phyloP scores from a whole-genome alignment of 345 rosid genomes.

The Gossypium rotundifolium region DNA sequence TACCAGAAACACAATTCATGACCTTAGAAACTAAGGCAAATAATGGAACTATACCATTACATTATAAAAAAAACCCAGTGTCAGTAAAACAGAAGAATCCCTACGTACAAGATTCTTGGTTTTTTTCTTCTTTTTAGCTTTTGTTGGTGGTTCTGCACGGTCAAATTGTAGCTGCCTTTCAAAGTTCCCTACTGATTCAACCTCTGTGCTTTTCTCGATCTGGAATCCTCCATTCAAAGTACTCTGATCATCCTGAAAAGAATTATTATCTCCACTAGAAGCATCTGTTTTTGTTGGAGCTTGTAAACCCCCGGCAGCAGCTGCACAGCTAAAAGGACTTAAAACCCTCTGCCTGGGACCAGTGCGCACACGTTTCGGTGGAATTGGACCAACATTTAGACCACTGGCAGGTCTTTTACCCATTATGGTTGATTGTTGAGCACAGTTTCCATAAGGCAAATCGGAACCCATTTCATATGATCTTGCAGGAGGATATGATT shows the following conservation, averaged over 20 bases:
- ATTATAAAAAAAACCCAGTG: neutral
- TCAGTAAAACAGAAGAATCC: slow-evolving; percentile 18
- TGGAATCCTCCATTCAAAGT: slow-evolving; percentile 66
- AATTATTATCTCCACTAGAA: slow-evolving; percentile 94
- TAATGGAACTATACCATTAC: neutral
- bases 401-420: slow-evolving; percentile 68
- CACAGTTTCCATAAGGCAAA: slow-evolving; percentile 41
- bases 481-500: slow-evolving; percentile 24
- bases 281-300: slow-evolving; percentile 65
- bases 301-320: slow-evolving; percentile 39
- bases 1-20: slow-evolving; percentile 34
- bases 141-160: slow-evolving; percentile 64
- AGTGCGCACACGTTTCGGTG: slow-evolving; percentile 85
- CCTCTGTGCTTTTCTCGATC: slow-evolving; percentile 69
- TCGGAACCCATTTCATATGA: slow-evolving; percentile 37
- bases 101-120: slow-evolving; percentile 51
- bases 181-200: slow-evolving; percentile 63
- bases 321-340: slow-evolving; percentile 57
- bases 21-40: slow-evolving; percentile 16
- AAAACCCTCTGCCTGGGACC: slow-evolving; percentile 73
- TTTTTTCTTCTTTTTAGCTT: slow-evolving; percentile 84
- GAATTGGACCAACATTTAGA: slow-evolving; percentile 60
- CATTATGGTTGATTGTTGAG: slow-evolving; percentile 41
- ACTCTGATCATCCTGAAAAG: slow-evolving; percentile 92
- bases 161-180: slow-evolving; percentile 68